These are phyloP conservation scores for Colletotrichum higginsianum DNA, from an alignment of 2,329 filamentous ascomycete genomes.

Conservation along the genomic window DNA sequence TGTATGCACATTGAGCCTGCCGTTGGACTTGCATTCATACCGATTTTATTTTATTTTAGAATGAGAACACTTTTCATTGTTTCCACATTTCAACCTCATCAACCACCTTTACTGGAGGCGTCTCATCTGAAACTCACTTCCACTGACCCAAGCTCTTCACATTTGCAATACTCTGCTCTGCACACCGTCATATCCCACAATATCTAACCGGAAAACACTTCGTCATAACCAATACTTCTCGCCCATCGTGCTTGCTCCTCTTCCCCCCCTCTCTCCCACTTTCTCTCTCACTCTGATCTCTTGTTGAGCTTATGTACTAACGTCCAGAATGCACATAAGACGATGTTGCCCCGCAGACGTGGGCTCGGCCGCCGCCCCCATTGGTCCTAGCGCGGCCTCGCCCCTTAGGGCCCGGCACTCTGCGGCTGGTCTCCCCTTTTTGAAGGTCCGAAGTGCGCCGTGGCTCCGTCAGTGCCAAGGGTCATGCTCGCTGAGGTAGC, in stretches of 20 bases:
- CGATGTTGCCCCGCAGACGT: conserved; percentile 30
- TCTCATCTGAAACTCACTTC: conserved; percentile 26
- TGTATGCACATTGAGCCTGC: conserved; percentile 29
- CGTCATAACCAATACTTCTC: not conserved
- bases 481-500: conserved; percentile 39
- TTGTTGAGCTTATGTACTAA: conserved; percentile 24
- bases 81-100: not conserved
- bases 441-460: not conserved
- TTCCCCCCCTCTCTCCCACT: not conserved
- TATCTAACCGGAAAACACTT: not conserved
- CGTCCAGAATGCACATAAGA: conserved; percentile 35
- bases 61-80: conserved; percentile 14
- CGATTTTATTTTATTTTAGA: conserved; percentile 8
- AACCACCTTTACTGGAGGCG: conserved; percentile 13
- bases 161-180: not conserved
- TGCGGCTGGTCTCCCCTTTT: conserved; percentile 10
- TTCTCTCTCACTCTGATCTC: not conserved
- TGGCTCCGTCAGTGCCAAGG: conserved; percentile 6
- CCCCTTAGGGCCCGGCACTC: conserved; percentile 17
- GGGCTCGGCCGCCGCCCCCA: conserved; percentile 23
- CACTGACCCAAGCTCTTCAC: conserved; percentile 8
- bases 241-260: not conserved
- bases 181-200: not conserved
- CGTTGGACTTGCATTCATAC: conserved; percentile 25
- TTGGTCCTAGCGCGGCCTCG: conserved; percentile 27